These are phyloP conservation scores for Mycena metata DNA, from an alignment of 768 basidiomycete genomes.

Conservation along the genomic window DNA sequence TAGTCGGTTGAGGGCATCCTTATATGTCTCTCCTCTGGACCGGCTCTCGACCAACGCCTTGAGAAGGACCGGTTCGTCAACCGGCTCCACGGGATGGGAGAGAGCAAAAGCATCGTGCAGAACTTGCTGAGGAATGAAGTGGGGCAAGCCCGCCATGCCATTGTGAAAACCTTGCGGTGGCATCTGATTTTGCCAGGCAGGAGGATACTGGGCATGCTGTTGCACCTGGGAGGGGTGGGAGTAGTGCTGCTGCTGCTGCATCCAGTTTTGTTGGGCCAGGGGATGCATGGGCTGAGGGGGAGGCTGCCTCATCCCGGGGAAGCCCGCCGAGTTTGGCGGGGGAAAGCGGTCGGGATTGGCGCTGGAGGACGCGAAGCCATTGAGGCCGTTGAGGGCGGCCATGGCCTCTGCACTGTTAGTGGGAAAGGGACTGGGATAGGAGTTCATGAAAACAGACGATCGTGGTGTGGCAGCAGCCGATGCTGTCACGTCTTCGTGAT, in stretches of 20 bases:
- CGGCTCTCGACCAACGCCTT: slow-evolving; percentile 59
- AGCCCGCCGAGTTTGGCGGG: slow-evolving; percentile 7
- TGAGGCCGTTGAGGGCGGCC: slow-evolving; percentile 9
- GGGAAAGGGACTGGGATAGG: neutral
- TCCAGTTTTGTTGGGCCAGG: slow-evolving; percentile 29
- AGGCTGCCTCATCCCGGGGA: slow-evolving; percentile 15
- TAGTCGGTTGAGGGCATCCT: slow-evolving; percentile 74
- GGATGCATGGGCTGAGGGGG: slow-evolving; percentile 39
- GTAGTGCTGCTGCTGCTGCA: slow-evolving; percentile 34
- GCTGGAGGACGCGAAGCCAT: neutral
- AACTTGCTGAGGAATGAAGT: slow-evolving; percentile 65
- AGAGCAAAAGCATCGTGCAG: slow-evolving; percentile 69
- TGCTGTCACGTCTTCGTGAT: neutral
- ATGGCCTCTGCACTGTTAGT: slow-evolving; percentile 2
- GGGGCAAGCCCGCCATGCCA: slow-evolving; percentile 40
- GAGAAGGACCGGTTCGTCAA: slow-evolving; percentile 73
- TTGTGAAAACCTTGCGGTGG: slow-evolving; percentile 41
- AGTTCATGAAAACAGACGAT: neutral
- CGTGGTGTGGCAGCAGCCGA: neutral
- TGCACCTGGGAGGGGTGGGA: slow-evolving; percentile 47
- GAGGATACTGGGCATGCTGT: slow-evolving; percentile 45
- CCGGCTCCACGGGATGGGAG: slow-evolving; percentile 64
- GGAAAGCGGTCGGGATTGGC: slow-evolving; percentile 18
- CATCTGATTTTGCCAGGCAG: slow-evolving; percentile 51
- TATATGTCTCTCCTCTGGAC: slow-evolving; percentile 65